Conservation (phyloP, 345 rosid genomes). For the Moricandia arvensis region DNA sequence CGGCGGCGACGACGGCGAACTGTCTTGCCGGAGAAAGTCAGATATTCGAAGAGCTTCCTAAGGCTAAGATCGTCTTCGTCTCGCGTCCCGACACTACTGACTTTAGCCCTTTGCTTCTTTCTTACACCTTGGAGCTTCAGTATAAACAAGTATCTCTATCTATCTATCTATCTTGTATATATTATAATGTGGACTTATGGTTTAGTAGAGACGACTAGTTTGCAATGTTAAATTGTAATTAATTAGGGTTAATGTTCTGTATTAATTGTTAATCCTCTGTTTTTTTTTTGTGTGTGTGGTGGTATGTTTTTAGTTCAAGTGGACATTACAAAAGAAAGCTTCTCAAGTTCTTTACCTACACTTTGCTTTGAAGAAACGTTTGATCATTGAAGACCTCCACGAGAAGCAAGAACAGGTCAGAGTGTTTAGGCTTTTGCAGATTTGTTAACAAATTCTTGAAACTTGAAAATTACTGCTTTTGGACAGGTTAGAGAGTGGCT, state of each 20-base stretch:
- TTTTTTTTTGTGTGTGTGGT: slow-evolving; percentile 22
- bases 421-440: background rate
- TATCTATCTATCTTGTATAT: too few relatives aligned
- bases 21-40: slow-evolving; percentile 13
- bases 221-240: background rate
- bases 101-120: slow-evolving; percentile 82
- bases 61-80: slow-evolving; percentile 64
- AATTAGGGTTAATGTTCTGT: background rate
- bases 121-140: slow-evolving; percentile 73
- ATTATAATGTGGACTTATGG: background rate
- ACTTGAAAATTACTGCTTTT: background rate
- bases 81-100: slow-evolving; percentile 76
- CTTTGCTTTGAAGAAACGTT: slow-evolving; percentile 81
- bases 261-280: slow-evolving; percentile 23
- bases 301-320: slow-evolving; percentile 64
- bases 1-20: background rate
- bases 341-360: slow-evolving; percentile 88
- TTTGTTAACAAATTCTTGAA: slow-evolving; percentile 3
- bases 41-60: slow-evolving; percentile 72
- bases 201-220: background rate
- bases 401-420: slow-evolving; percentile 88
- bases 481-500: slow-evolving; percentile 89
- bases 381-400: slow-evolving; percentile 69
- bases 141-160: slow-evolving; percentile 82
- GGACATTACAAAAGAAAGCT: slow-evolving; percentile 84